Evolutionary conservation across 2,329 filamentous ascomycete species (phyloP).

Genomic region (Alternaria triticimaculans): DNA sequence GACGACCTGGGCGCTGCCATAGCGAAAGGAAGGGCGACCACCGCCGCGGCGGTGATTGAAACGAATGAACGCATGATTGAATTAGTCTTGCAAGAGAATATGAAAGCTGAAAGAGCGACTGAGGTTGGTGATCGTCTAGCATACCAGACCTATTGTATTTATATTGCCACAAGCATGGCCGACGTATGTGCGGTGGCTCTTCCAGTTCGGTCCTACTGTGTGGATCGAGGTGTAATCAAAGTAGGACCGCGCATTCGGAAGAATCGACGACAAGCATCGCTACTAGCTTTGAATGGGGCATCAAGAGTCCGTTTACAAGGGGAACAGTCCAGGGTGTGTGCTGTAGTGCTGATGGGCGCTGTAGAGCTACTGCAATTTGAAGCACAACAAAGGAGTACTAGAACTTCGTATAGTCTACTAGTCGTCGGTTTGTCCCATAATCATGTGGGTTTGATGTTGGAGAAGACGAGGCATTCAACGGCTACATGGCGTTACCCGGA

Average conservation of each 20-base stretch:
- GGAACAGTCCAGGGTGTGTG: not conserved
- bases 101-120: not conserved
- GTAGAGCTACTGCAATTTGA: not conserved
- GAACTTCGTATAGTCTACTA: not conserved
- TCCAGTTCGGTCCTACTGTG: not conserved
- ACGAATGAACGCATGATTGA: not conserved
- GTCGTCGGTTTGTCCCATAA: not conserved
- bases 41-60: constrained; percentile 2
- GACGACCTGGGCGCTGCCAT: not conserved
- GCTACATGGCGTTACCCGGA: not conserved
- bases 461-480: not conserved
- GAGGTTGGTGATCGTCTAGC: not conserved
- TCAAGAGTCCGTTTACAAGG: not conserved
- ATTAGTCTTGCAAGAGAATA: not conserved
- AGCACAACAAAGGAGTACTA: not conserved
- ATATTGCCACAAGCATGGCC: not conserved
- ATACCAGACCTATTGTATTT: not conserved
- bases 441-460: not conserved
- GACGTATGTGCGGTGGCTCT: not conserved
- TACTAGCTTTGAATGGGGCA: not conserved
- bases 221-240: not conserved
- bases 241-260: not conserved
- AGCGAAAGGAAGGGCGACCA: constrained; percentile 1
- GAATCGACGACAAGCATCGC: not conserved
- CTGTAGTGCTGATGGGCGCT: not conserved